Evolutionary conservation across 495 filamentous ascomycete genomes (phyloP).

Genomic region (Xylaria flabelliformis): DNA sequence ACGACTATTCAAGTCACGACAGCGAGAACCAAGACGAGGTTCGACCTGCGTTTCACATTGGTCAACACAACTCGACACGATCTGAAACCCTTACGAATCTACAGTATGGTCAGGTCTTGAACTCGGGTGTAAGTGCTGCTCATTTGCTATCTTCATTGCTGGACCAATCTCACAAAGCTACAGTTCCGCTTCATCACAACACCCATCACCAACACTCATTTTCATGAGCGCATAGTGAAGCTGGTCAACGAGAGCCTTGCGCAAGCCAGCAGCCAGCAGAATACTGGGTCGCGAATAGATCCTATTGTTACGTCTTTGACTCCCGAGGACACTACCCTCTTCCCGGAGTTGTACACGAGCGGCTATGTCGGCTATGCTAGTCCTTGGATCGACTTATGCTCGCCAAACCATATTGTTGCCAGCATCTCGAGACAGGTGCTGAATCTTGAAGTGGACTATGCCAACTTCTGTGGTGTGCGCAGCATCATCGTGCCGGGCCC

Average conservation of each 20-base stretch:
- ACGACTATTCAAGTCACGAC: slow-evolving; percentile 51
- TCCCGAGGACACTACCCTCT: slow-evolving; percentile 74
- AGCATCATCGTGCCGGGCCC: slow-evolving; percentile 85
- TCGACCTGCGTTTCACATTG: slow-evolving; percentile 74
- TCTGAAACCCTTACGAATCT: slow-evolving; percentile 64
- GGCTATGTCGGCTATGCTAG: slow-evolving; percentile 76
- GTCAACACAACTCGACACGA: slow-evolving; percentile 80
- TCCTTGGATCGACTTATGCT: slow-evolving; percentile 90
- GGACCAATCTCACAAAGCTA: slow-evolving; percentile 21
- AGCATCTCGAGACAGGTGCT: slow-evolving; percentile 87
- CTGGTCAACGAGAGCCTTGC: slow-evolving; percentile 65
- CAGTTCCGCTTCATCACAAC: slow-evolving; percentile 94
- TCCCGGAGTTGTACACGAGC: slow-evolving; percentile 72
- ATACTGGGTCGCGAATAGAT: slow-evolving; percentile 37
- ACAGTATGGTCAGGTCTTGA: slow-evolving; percentile 72
- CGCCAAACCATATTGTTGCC: slow-evolving; percentile 78
- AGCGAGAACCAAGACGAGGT: slow-evolving; percentile 53
- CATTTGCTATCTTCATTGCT: background rate
- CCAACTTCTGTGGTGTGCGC: slow-evolving; percentile 87
- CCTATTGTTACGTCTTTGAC: slow-evolving; percentile 73
- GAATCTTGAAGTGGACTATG: slow-evolving; percentile 89
- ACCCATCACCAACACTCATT: slow-evolving; percentile 83
- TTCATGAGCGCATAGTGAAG: slow-evolving; percentile 75
- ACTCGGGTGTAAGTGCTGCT: slow-evolving; percentile 58
- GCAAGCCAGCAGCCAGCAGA: slow-evolving; percentile 33